These are phyloP conservation scores for Entophlyctis luteolus DNA, from an alignment of 192 early-diverging fungal species.

Conservation along the genomic window DNA sequence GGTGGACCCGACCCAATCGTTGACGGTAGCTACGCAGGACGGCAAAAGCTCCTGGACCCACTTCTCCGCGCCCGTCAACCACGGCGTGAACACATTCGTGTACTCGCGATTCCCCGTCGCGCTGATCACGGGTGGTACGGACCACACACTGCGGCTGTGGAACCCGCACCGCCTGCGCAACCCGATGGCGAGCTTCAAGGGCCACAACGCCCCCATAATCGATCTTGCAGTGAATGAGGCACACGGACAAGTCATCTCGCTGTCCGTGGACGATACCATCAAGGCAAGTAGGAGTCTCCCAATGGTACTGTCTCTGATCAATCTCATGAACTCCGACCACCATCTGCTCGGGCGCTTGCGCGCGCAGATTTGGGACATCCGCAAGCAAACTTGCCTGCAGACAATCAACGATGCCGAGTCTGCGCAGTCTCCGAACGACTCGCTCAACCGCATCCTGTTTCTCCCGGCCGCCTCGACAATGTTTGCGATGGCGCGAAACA, in stretches of 20 bases:
- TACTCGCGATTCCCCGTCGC: slow-evolving; percentile 45
- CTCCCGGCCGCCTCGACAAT: slow-evolving; percentile 26
- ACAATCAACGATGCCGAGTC: slow-evolving; percentile 26
- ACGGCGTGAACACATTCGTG: slow-evolving; percentile 49
- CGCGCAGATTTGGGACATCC: slow-evolving; percentile 50
- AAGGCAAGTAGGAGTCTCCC: slow-evolving; percentile 25
- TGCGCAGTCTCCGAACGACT: slow-evolving; percentile 37
- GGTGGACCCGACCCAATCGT: slow-evolving; percentile 44
- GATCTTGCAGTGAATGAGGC: slow-evolving; percentile 39
- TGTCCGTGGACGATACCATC: slow-evolving; percentile 43
- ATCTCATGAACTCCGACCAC: too few relatives aligned
- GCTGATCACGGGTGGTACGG: slow-evolving; percentile 52
- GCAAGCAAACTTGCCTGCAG: slow-evolving; percentile 52
- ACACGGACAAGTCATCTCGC: slow-evolving; percentile 45
- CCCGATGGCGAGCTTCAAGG: slow-evolving; percentile 44
- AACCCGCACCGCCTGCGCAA: slow-evolving; percentile 48
- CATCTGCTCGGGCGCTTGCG: too few relatives aligned
- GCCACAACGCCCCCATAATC: slow-evolving; percentile 48
- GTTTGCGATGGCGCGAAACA: slow-evolving; percentile 26
- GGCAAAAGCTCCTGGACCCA: slow-evolving; percentile 43
- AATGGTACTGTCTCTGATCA: too few relatives aligned
- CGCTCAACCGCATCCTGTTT: slow-evolving; percentile 39
- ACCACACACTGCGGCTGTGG: slow-evolving; percentile 50
- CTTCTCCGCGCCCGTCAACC: slow-evolving; percentile 33
- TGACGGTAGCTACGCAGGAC: slow-evolving; percentile 44